Evolutionary conservation across 139 green algal species (phyloP), one percentile per base, ranked within the genome.

Genomic region (Tetradesmus obliquus): DNA sequence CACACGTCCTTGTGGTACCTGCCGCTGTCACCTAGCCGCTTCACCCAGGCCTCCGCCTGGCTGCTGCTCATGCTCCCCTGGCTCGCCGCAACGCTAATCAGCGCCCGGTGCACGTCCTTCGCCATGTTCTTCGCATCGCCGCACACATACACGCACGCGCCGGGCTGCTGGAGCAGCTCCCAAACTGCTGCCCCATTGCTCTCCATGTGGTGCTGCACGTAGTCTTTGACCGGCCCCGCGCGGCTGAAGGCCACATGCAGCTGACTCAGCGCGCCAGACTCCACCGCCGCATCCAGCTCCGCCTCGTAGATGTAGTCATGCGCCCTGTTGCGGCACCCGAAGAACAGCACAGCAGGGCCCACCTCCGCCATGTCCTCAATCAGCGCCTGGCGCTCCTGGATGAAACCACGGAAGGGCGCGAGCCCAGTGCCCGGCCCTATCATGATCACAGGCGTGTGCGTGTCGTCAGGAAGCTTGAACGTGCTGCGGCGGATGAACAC

Each of bases 61-160:
- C 86, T 92, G 3, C 83, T 92, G n/a, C 91, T 96, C 85, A 94
- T 94, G 0, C 88, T 91, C 22, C 93, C 93, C 15, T 92, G 60
- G 55, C 91, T 53, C 94, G 91, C 24, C 58, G 95, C 89, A n/a
- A 98, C 91, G 15, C 89, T 89, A 2, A 97, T 62, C 84, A 99
- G 91, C 55, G 95, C 92, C 19, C 88, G 86, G 94, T 99, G 97
- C 91, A 99, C 98, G 87, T 99, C 98, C 93, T 96, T 98, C 45
- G 98, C 98, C 98, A 99, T 99, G 93, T 94, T 79, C 92, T 98
- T 99, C 72, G 97, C 98, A 83, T 99, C 98, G 5, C 98, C 98
- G 92, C 98, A 99, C 72, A 99, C 97, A 87, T 99, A 99, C 84
- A 99, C 69, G 90, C 95, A 92, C 22, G 95, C 96, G 3, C 92